Conservation (phyloP, 805 yeast species). For the Kazachstania martiniae region DNA sequence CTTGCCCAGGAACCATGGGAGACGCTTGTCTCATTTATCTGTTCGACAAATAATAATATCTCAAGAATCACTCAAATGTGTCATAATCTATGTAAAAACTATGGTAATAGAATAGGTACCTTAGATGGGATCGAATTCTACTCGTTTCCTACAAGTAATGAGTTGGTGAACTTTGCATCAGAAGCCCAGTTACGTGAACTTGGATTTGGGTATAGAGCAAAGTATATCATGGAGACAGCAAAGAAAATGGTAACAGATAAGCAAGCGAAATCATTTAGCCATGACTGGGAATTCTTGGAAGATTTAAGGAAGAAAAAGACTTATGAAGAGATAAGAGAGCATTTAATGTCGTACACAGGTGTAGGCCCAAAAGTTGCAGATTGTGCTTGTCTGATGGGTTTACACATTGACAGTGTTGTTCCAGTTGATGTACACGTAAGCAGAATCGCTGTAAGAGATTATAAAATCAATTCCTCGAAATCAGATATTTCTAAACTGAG, state of each 20-base stretch:
- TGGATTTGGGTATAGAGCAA: constrained; percentile 89
- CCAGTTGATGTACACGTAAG: constrained; percentile 95
- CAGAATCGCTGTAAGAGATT: constrained; percentile 79
- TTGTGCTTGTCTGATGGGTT: constrained; percentile 78
- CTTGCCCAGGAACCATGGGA: constrained; percentile 97
- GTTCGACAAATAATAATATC: constrained; percentile 93
- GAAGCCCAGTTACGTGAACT: constrained; percentile 35
- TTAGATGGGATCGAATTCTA: constrained; percentile 48
- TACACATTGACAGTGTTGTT: constrained; percentile 59
- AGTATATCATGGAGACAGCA: constrained; percentile 74
- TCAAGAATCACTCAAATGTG: constrained; percentile 92
- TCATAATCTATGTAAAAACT: constrained; percentile 57
- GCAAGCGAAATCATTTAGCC: constrained; percentile 4
- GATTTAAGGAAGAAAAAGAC: constrained; percentile 35
- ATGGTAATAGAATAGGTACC: constrained; percentile 50
- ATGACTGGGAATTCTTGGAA: constrained; percentile 28
- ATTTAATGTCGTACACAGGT: constrained; percentile 58
- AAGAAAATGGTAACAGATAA: constrained; percentile 33
- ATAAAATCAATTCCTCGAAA: constrained; percentile 36
- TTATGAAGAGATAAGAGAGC: constrained; percentile 22
- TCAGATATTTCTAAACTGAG: constrained; percentile 21
- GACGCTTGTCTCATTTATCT: constrained; percentile 76
- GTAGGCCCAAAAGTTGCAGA: constrained; percentile 99
- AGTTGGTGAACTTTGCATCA: constrained; percentile 32
- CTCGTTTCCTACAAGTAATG: constrained; percentile 63